Base-by-base conservation (phyloP, 495 filamentous ascomycete genomes). In the Cercophora sp. region DNA sequence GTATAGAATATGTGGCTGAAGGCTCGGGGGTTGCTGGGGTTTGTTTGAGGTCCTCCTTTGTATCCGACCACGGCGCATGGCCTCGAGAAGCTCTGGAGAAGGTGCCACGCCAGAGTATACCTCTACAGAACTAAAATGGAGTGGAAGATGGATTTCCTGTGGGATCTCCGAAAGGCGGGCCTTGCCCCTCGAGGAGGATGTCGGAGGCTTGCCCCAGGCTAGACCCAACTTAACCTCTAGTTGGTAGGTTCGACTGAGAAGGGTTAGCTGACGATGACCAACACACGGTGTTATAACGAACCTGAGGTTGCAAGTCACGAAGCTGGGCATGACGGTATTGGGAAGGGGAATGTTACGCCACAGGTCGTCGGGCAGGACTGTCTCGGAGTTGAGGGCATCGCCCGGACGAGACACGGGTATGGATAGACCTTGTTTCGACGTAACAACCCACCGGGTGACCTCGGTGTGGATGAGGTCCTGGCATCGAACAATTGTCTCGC, bases 41-140 rank as follows among this genome's bases (percentile, higher is more conserved):
- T 51, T 52, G 16, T 50, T 19, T 18, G 48, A 35, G 15, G 39
- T 49, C 15, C 47, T 51, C 36, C 45, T 45, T 26, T 48, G 46
- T 25, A 51, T 45, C 34, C 40, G 52, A 43, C 65, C 66, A 19
- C 72, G 68, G 41, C 72, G 71, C 68, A 88, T 83, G 24, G 84
- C 82, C 49, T 87, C 79, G 48, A 96, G 65, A 10, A 96, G 83
- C 27, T 83, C 83, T 32, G 77, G 68, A 2, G 91, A 91, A 1
- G 92, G 91, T n/a, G 77, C 71, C 36, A 96, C 91, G 62, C 93
- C 93, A n/a, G 90, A 95, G 68, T 80, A 96, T 40, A 98, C 81
- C 37, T 88, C 72, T 53, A 93, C 77, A 31, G 62, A 61, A 54
- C 84, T 84, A 66, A 96, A 83, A 48, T 84, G 77, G 16, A 97